A percentile compares a stretch with the other conserved stretches of the same genome.
These are phyloP conservation scores for Hypoxylon lienhwacheense DNA, from an alignment of 495 filamentous ascomycete species.

Conservation along the genomic window DNA sequence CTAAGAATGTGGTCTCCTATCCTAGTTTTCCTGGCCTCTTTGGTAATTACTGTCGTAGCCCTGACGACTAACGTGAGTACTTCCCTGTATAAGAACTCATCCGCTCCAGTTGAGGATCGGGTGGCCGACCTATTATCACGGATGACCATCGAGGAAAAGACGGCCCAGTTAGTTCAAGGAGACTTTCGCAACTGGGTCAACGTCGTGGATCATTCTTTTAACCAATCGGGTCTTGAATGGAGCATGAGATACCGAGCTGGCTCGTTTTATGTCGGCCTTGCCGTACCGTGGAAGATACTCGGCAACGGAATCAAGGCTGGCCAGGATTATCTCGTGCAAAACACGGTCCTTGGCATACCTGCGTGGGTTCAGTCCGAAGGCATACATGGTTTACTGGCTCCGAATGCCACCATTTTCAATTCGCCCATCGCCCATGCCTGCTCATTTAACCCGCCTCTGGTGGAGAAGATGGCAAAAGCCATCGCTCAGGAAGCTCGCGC, in stretches of 20 bases:
- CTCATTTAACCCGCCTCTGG: slow-evolving; percentile 61
- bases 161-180: slow-evolving; percentile 66
- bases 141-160: slow-evolving; percentile 73
- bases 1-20: slow-evolving; percentile 12
- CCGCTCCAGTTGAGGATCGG: slow-evolving; percentile 60
- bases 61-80: slow-evolving; percentile 7
- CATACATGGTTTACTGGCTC: slow-evolving; percentile 70
- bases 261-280: slow-evolving; percentile 70
- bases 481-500: slow-evolving; percentile 64
- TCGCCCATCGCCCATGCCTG: slow-evolving; percentile 70
- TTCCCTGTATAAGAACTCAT: slow-evolving; percentile 63
- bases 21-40: slow-evolving; percentile 3
- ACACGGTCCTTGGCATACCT: slow-evolving; percentile 67
- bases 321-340: slow-evolving; percentile 65
- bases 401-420: slow-evolving; percentile 75
- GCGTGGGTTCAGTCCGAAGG: slow-evolving; percentile 71
- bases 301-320: slow-evolving; percentile 59
- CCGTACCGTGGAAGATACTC: slow-evolving; percentile 63
- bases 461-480: slow-evolving; percentile 62
- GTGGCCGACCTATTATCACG: slow-evolving; percentile 64
- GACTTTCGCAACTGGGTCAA: slow-evolving; percentile 75
- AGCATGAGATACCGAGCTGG: slow-evolving; percentile 66
- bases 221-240: slow-evolving; percentile 62
- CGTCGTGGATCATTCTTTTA: slow-evolving; percentile 58
- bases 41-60: slow-evolving; percentile 5